Evolutionary conservation across 2,329 filamentous ascomycete genomes (phyloP).

Genomic region (Microdochium bolleyi): DNA sequence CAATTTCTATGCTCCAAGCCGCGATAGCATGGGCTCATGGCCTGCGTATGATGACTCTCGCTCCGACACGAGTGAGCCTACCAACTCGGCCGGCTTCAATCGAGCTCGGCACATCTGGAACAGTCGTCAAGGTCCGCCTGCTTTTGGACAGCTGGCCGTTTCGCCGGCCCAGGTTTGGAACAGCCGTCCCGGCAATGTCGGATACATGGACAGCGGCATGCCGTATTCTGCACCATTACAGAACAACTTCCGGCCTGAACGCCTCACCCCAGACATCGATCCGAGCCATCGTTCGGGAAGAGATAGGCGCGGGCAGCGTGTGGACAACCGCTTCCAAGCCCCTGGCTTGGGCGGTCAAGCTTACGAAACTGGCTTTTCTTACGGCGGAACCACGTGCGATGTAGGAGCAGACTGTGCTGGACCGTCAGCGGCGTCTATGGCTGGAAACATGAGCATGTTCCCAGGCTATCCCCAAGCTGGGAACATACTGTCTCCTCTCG

Average conservation of each 20-base stretch:
- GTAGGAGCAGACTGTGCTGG: constrained; percentile 17
- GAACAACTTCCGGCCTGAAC: constrained; percentile 36
- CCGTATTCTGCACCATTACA: constrained; percentile 22
- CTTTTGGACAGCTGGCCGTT: neutral
- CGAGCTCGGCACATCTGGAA: constrained; percentile 50
- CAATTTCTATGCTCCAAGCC: neutral
- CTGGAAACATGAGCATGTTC: constrained; percentile 27
- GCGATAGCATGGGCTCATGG: constrained; percentile 42
- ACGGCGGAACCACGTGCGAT: constrained; percentile 9
- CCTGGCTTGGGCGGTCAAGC: constrained; percentile 23
- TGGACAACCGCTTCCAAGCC: constrained; percentile 29
- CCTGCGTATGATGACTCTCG: constrained; percentile 42
- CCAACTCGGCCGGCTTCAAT: constrained; percentile 42
- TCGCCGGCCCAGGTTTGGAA: neutral
- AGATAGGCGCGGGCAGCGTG: constrained; percentile 37
- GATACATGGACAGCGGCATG: constrained; percentile 30
- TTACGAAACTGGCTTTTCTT: constrained; percentile 24
- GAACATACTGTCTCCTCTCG: constrained; percentile 64
- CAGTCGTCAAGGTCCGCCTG: neutral
- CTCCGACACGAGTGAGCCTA: constrained; percentile 48
- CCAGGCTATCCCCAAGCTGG: constrained; percentile 33
- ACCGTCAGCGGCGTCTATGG: constrained; percentile 4
- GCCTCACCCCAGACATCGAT: constrained; percentile 40
- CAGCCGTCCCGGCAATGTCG: constrained; percentile 17
- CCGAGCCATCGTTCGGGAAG: constrained; percentile 31